Percentiles rank a stretch among this genome's conserved stretches.
Conservation (phyloP, 2,329 filamentous ascomycete genomes). For the Aureobasidium sp. region DNA sequence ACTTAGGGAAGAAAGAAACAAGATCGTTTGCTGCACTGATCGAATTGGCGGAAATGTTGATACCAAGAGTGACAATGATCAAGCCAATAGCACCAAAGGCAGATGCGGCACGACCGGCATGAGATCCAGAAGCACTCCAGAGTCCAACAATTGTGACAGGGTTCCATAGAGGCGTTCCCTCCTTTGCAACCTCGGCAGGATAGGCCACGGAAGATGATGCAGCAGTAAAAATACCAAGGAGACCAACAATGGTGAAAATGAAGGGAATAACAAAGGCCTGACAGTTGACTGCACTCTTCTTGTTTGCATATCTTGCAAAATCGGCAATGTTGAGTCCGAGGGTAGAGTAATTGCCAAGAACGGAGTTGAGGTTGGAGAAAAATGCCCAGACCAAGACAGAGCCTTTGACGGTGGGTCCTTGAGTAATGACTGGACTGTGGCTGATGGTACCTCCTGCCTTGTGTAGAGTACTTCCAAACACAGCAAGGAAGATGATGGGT, state of each 20-base stretch:
- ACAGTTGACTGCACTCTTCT: slow-evolving; percentile 16
- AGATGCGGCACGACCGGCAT: slow-evolving; percentile 19
- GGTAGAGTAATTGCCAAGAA: slow-evolving; percentile 23
- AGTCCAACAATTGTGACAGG: slow-evolving; percentile 21
- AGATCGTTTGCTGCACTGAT: slow-evolving; percentile 22
- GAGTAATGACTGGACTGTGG: slow-evolving; percentile 19
- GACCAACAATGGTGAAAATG: slow-evolving; percentile 23
- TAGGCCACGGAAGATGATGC: slow-evolving; percentile 20
- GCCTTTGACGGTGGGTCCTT: slow-evolving; percentile 21
- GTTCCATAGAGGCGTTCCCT: slow-evolving; percentile 18
- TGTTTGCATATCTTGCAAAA: slow-evolving; percentile 20
- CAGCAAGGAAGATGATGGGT: slow-evolving; percentile 20
- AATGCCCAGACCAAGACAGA: slow-evolving; percentile 25
- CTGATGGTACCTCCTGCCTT: slow-evolving; percentile 20
- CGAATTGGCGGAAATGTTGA: slow-evolving; percentile 22
- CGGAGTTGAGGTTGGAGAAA: slow-evolving; percentile 26
- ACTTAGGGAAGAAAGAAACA: slow-evolving; percentile 19
- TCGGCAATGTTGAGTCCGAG: slow-evolving; percentile 23
- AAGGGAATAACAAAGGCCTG: slow-evolving; percentile 23
- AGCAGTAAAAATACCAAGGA: slow-evolving; percentile 26
- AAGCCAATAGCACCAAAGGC: slow-evolving; percentile 21
- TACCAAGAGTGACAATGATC: slow-evolving; percentile 15
- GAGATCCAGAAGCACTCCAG: slow-evolving; percentile 19
- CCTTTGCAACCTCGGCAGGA: slow-evolving; percentile 17
- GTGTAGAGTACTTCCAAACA: slow-evolving; percentile 19